Base-by-base conservation (phyloP, 345 rosid genomes). In the Acer yangbiense region DNA sequence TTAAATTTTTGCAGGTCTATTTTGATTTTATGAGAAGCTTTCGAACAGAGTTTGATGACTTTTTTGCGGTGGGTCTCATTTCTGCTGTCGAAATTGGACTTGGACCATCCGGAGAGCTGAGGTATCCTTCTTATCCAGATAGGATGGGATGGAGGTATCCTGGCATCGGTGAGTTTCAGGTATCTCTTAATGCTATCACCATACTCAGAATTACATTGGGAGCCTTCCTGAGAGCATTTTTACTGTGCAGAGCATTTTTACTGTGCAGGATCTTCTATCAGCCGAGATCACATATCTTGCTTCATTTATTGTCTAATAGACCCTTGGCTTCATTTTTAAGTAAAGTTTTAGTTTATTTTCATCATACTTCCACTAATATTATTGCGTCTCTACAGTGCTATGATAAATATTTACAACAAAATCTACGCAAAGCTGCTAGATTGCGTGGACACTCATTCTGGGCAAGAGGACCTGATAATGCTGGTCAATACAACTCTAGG, bases 101-200 rank as follows among this genome's bases (percentile, higher is more conserved):
- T 84, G 98, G 98, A 85, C 85, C 97, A 25, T 90, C 93, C 72
- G 98, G 98, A 70, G 98, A 95, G 75, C 85, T 95, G 68, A 93
- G 83, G 88, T 95, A 90, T 69, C 98, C 98, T 77, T 88, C 97
- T 78, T 95, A 86, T 81, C 79, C 95, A 3, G 94, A 93, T 79
- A 89, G 95, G 74, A 83, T 90, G 91, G 98, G 97, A 54, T 95
- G 98, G 98, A 89, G 90, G 77, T 93, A 89, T 79, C 98, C 98
- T 64, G 98, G 98, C 78, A 87, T 95, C 77, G 98, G 98, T 84
- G 97, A 93, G 90, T 95, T 95, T 87, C 98, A 95, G 98, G 98
- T 93, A 95, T 84, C 83, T 73, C n/a, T 77, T 77, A 70, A 67
- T 69, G 70, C 81, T 58, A 43, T 69, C 55, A 62, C 54, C 48